Conservation (phyloP, 495 filamentous ascomycete species). For the Mycothermus thermophilus region DNA sequence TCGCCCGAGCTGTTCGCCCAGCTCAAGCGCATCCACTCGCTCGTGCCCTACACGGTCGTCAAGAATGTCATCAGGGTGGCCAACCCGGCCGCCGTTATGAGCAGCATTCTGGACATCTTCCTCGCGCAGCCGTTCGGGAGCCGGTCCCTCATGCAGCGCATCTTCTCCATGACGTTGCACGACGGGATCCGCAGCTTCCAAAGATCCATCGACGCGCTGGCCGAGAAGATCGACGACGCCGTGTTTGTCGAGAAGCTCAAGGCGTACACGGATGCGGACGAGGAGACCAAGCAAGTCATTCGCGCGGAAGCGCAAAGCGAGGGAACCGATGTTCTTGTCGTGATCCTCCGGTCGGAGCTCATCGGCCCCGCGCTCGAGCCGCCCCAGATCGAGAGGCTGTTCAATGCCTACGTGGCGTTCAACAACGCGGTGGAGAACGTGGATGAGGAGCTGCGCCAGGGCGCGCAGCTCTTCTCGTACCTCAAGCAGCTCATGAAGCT, state of each 20-base stretch:
- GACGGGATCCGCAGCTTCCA: conserved; percentile 80
- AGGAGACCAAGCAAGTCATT: conserved; percentile 57
- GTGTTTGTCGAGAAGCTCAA: conserved; percentile 74
- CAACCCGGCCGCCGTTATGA: conserved; percentile 94
- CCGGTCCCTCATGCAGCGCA: conserved; percentile 78
- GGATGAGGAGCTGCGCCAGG: conserved; percentile 74
- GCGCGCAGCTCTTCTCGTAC: conserved; percentile 80
- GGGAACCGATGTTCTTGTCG: conserved; percentile 68
- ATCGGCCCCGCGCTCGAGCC: conserved; percentile 52
- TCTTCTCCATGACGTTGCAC: conserved; percentile 79
- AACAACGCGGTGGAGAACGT: conserved; percentile 85
- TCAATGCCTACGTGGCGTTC: conserved; percentile 95
- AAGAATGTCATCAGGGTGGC: conserved; percentile 95
- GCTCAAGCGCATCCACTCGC: conserved; percentile 78
- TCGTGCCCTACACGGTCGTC: conserved; percentile 80
- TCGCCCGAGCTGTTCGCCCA: conserved; percentile 92
- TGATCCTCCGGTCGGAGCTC: conserved; percentile 61
- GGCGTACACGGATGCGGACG: conserved; percentile 58
- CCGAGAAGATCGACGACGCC: conserved; percentile 58
- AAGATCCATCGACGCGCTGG: conserved; percentile 65
- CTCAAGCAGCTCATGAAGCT: conserved; percentile 92
- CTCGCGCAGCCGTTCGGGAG: conserved; percentile 87
- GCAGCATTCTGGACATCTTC: conserved; percentile 81
- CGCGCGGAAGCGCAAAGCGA: conserved; percentile 56
- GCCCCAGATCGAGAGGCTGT: conserved; percentile 67